Evolutionary conservation across 495 filamentous ascomycete species (phyloP), one percentile per base, ranked within the genome.

Genomic region (Annulohypoxylon stygium): DNA sequence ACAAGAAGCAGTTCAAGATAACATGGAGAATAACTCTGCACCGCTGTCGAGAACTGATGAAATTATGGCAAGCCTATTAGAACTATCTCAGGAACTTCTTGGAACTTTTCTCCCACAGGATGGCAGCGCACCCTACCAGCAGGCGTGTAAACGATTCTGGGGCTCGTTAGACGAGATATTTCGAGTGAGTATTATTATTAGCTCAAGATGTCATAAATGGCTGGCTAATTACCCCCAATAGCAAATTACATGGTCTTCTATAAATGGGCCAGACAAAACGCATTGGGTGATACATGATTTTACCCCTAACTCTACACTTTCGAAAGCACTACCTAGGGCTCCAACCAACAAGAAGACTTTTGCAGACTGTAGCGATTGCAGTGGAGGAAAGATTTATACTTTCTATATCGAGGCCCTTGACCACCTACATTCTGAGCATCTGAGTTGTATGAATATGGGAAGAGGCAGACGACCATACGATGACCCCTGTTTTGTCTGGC

Each of bases 271-370:
- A 11, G 12, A 36, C n/a, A 14, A 55, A 36, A 2, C 26, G 18
- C 30, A 18, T 7, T 55, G 53, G 26, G 53, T 55, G 53, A 55
- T 55, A 36, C 53, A 36, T 55, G 34, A 55, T 14, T 55, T 55
- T 30, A 55, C 53, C 26, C 53, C 53, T 16, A 36, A 55, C 4
- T 36, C 30, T 4, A 55, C 53, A 4, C 53, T 55, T 36, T 55
- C 53, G 10, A 55, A 55, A 30, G 53, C 53, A 30, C 10, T 55
- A 33, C 53, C 53, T 4, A 55, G 14, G 12, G 53, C 53, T n/a
- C 30, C 53, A 18, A 36, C 30, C 30, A 18, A 55, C 30, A 55
- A 55, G 30, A 55, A 55, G 30, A 36, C 53, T 0, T 55, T 55
- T 26, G 12, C 53, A 7, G 53, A 55, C n/a, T 55, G 53, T 12